phyloP scores from a whole-genome alignment of 83 land plant species.

The Picea engelmannii region DNA sequence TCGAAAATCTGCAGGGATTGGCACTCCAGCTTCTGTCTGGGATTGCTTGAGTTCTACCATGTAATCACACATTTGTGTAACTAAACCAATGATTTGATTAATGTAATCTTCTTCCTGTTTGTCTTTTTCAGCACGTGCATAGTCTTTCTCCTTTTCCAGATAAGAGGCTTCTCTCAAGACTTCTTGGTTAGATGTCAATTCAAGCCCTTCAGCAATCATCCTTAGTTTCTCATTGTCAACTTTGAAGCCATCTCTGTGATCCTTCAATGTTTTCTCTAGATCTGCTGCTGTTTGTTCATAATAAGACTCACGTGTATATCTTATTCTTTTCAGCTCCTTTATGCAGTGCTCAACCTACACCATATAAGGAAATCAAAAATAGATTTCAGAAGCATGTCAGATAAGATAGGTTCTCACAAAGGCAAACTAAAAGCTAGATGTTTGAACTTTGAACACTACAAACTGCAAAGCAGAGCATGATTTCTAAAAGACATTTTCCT shows the following conservation, averaged over 20 bases:
- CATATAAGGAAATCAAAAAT: not conserved
- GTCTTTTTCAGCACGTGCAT: slow-evolving; percentile 40
- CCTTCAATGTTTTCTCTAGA: slow-evolving; percentile 54
- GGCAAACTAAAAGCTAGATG: not conserved
- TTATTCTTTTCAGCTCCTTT: slow-evolving; percentile 52
- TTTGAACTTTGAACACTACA: not conserved
- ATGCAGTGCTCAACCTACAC: slow-evolving; percentile 54
- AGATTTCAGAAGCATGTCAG: not conserved
- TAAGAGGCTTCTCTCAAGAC: slow-evolving; percentile 58
- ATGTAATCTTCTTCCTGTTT: slow-evolving; percentile 49
- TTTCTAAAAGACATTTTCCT: not conserved
- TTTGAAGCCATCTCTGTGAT: slow-evolving; percentile 37
- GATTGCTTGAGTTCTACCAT: slow-evolving; percentile 39
- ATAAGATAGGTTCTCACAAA: not conserved
- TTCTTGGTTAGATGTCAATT: slow-evolving; percentile 56
- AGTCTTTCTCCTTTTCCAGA: slow-evolving; percentile 66
- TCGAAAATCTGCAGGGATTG: slow-evolving; percentile 73
- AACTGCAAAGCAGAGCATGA: not conserved
- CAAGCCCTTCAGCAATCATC: slow-evolving; percentile 51
- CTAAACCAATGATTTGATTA: slow-evolving; percentile 43
- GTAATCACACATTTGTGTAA: slow-evolving; percentile 50
- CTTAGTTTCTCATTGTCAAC: slow-evolving; percentile 37
- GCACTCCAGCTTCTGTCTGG: slow-evolving; percentile 44
- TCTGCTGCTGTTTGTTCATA: slow-evolving; percentile 38
- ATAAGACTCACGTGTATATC: slow-evolving; percentile 22